Evolutionary conservation across 306 rosid genomes (phyloP).

Genomic region (Dalbergia cultrata): DNA sequence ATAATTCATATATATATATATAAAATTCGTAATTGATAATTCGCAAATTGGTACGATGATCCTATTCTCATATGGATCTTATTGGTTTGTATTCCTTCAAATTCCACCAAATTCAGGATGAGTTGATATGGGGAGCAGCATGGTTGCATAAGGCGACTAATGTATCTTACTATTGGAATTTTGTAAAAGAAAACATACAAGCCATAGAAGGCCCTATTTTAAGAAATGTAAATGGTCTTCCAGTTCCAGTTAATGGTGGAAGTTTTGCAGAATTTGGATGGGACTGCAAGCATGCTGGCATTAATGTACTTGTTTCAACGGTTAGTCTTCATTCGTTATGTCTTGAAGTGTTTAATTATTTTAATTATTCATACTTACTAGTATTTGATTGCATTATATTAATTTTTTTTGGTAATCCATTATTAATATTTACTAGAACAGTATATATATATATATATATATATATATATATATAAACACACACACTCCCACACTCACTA

Average conservation of each 20-base stretch:
- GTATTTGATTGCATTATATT: no score
- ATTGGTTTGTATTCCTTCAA: neutral
- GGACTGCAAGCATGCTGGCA: conserved; percentile 63
- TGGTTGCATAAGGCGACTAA: conserved; percentile 60
- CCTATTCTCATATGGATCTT: neutral
- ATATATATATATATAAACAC: no score
- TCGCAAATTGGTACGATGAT: neutral
- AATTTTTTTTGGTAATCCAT: no score
- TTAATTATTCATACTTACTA: no score
- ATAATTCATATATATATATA: neutral
- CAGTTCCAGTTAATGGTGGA: neutral
- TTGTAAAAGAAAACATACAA: conserved; percentile 45
- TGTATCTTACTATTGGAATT: conserved; percentile 25
- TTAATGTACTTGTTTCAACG: conserved; percentile 61
- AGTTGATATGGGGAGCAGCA: conserved; percentile 66
- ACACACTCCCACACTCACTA: no score
- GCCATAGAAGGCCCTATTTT: neutral
- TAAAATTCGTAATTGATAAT: no score
- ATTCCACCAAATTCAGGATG: conserved; percentile 48
- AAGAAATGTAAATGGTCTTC: neutral
- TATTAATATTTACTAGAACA: no score
- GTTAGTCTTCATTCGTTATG: neutral
- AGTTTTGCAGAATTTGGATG: conserved; percentile 59
- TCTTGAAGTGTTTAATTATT: no score
- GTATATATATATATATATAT: no score